A percentile compares a stretch with the other conserved stretches of the same genome.
phyloP scores from a whole-genome alignment of 2,329 filamentous ascomycete species.

The Aspergillus persii region DNA sequence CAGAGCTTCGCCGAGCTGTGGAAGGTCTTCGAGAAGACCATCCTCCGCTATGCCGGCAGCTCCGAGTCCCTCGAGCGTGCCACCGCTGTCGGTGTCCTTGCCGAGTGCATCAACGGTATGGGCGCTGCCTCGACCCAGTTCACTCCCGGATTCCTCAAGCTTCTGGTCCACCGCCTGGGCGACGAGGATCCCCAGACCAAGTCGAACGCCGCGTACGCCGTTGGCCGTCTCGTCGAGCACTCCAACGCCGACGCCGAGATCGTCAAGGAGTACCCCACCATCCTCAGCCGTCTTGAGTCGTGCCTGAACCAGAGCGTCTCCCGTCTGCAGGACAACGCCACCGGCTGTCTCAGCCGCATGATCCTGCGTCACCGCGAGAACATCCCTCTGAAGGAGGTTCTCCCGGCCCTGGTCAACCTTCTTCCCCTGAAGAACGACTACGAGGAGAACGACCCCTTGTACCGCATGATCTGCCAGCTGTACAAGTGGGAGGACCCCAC shows the following conservation, averaged over 20 bases:
- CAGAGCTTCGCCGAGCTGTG: conserved; percentile 79
- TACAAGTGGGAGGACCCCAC: conserved; percentile 54
- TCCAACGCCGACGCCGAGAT: conserved; percentile 73
- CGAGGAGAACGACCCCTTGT: conserved; percentile 94
- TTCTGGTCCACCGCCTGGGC: conserved; percentile 79
- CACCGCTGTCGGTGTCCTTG: conserved; percentile 85
- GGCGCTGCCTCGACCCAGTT: conserved; percentile 75
- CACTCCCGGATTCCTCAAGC: conserved; percentile 72
- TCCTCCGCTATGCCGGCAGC: conserved; percentile 83
- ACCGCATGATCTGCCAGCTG: conserved; percentile 82
- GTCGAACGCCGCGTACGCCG: conserved; percentile 91
- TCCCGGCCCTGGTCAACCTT: conserved; percentile 74
- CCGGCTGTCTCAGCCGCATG: conserved; percentile 87
- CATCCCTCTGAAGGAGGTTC: conserved; percentile 75
- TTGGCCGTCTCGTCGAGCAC: conserved; percentile 79
- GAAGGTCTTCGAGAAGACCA: conserved; percentile 92
- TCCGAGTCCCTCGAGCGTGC: conserved; percentile 84
- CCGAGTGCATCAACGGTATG: conserved; percentile 86
- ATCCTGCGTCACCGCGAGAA: conserved; percentile 83
- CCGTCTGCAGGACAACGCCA: conserved; percentile 86
- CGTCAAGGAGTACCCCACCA: conserved; percentile 69
- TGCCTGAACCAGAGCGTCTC: conserved; percentile 74
- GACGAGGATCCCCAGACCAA: conserved; percentile 91
- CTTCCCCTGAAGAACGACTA: conserved; percentile 90
- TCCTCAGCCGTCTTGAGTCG: conserved; percentile 82